These are phyloP conservation scores for Hypoxylon sp. DNA, from an alignment of 2,329 filamentous ascomycete species.

Conservation along the genomic window DNA sequence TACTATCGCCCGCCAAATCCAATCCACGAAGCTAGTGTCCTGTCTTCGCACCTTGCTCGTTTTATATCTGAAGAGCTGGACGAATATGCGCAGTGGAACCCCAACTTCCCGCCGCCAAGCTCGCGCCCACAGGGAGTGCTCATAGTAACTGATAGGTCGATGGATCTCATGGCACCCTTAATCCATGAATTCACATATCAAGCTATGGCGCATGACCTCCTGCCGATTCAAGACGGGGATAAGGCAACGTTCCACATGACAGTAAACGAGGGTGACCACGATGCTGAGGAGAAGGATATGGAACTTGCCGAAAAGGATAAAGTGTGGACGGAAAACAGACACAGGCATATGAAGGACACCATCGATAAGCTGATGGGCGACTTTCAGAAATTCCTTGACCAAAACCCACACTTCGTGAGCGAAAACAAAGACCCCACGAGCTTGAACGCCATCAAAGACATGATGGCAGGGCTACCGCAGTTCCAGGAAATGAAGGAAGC, in stretches of 20 bases:
- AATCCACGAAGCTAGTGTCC: conserved; percentile 84
- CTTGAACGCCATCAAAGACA: conserved; percentile 92
- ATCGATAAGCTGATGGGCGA: conserved; percentile 92
- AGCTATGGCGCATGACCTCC: conserved; percentile 93
- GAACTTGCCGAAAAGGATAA: conserved; percentile 90
- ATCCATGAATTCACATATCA: conserved; percentile 98
- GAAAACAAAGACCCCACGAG: conserved; percentile 73
- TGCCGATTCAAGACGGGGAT: conserved; percentile 87
- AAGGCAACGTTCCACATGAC: conserved; percentile 85
- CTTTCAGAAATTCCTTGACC: conserved; percentile 88
- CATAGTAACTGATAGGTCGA: conserved; percentile 87
- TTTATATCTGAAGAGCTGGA: conserved; percentile 94
- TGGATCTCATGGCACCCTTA: conserved; percentile 88
- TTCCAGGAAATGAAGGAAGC: conserved; percentile 96
- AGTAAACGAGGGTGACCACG: conserved; percentile 75
- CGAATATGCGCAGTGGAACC: conserved; percentile 83
- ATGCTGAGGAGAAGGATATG: conserved; percentile 85
- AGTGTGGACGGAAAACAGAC: conserved; percentile 94
- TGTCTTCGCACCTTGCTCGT: conserved; percentile 86
- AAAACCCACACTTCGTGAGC: conserved; percentile 92
- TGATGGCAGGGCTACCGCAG: conserved; percentile 92
- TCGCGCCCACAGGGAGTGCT: conserved; percentile 82
- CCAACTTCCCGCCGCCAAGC: conserved; percentile 82
- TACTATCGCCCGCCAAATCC: conserved; percentile 83
- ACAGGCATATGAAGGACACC: conserved; percentile 97